Conservation (phyloP, 495 filamentous ascomycete species). For the Penicillium nucicola region DNA sequence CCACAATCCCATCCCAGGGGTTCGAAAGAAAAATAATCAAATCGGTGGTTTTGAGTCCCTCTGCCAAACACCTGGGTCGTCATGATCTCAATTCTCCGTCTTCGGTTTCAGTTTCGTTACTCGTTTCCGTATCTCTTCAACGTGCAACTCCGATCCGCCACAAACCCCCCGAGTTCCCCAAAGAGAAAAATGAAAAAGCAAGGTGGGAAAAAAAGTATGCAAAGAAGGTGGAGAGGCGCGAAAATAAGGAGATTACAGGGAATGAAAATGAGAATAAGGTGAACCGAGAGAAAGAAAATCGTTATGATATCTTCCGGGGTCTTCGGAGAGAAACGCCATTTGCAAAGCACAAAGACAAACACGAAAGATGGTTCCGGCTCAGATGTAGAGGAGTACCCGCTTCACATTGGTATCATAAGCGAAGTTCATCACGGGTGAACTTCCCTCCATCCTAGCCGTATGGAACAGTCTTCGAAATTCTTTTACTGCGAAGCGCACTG, state of each 20-base stretch:
- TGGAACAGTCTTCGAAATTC: conserved; percentile 11
- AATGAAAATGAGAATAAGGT: conserved; percentile 1
- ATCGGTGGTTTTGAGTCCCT: not conserved
- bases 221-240: conserved; percentile 8
- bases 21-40: not conserved
- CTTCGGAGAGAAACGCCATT: conserved; percentile 41
- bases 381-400: conserved; percentile 11
- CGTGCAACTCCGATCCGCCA: conserved; percentile 12
- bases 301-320: conserved; percentile 31
- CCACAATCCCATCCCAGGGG: conserved; percentile 5
- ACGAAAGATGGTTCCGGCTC: conserved; percentile 11
- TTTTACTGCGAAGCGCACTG: conserved; percentile 96
- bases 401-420: conserved; percentile 46
- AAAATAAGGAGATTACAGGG: conserved; percentile 12
- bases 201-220: conserved; percentile 7
- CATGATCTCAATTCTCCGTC: conserved; percentile 13
- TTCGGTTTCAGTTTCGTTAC: conserved; percentile 10
- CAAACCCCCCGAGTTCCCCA: conserved; percentile 2
- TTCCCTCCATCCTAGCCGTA: conserved; percentile 10
- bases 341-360: conserved; percentile 35
- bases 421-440: conserved; percentile 32
- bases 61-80: conserved; percentile 3
- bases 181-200: conserved; percentile 1
- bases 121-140: conserved; percentile 9
- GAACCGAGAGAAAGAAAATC: conserved; percentile 4